Conservation (phyloP, 805 yeast species). For the Blastobotrys chiropterorum region DNA sequence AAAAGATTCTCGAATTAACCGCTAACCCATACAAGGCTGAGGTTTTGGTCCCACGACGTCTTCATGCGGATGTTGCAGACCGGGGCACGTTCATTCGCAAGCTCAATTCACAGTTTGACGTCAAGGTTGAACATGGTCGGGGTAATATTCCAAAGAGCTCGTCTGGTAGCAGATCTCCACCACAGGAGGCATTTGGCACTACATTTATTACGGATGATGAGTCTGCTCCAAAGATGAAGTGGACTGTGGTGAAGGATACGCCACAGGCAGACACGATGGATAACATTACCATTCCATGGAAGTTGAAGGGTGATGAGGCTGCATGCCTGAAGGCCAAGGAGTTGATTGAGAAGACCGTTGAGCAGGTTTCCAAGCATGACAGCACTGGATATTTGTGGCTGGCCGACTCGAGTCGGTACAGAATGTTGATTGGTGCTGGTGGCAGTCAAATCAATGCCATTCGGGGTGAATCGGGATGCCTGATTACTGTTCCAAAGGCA, state of each 20-base stretch:
- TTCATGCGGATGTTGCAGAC: conserved; percentile 58
- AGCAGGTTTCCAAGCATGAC: conserved; percentile 40
- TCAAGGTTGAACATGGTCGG: conserved; percentile 40
- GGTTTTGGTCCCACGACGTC: conserved; percentile 50
- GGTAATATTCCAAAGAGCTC: conserved; percentile 29
- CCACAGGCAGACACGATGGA: conserved; percentile 9
- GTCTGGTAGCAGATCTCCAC: conserved; percentile 41
- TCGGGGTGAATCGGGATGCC: conserved; percentile 52
- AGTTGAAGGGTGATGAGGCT: conserved; percentile 48
- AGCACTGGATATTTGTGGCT: conserved; percentile 59
- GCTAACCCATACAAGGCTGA: conserved; percentile 49
- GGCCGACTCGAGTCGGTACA: conserved; percentile 44
- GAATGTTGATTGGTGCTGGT: conserved; percentile 67
- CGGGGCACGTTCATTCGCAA: conserved; percentile 57
- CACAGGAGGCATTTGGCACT: conserved; percentile 33
- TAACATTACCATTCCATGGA: conserved; percentile 41
- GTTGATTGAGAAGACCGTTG: conserved; percentile 45
- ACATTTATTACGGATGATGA: conserved; percentile 30
- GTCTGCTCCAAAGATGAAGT: conserved; percentile 35
- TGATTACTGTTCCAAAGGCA: conserved; percentile 58
- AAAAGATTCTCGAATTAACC: conserved; percentile 53
- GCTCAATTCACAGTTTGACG: conserved; percentile 46
- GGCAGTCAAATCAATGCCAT: conserved; percentile 61
- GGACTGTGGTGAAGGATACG: conserved; percentile 37
- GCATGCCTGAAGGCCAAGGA: conserved; percentile 48